Conservation (phyloP, 495 filamentous ascomycete genomes). For the Daldinia caldariorum region DNA sequence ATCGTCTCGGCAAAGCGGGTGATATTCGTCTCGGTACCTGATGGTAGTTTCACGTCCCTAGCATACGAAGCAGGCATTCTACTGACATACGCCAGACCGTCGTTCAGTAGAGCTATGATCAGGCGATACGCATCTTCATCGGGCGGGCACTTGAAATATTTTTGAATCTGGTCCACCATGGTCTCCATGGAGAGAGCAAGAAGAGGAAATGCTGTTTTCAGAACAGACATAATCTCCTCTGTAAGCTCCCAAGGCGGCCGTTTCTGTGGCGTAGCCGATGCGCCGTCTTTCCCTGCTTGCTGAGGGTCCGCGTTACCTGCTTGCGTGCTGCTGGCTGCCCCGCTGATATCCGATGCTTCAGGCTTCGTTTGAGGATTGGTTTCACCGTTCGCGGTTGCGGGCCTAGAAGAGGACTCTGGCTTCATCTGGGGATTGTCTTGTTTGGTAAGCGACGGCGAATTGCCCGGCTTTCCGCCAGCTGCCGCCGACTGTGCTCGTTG, state of each 20-base stretch:
- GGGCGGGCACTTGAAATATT: conserved; percentile 97
- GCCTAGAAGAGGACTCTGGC: conserved; percentile 59
- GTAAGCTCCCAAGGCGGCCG: conserved; percentile 93
- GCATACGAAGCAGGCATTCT: conserved; percentile 86
- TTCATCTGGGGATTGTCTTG: conserved; percentile 53
- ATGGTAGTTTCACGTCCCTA: conserved; percentile 88
- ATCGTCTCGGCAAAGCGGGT: conserved; percentile 96
- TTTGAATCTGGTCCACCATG: conserved; percentile 98
- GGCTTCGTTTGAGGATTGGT: conserved; percentile 51
- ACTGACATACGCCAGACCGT: conserved; percentile 87
- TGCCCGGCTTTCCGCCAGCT: conserved; percentile 50
- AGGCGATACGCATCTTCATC: conserved; percentile 98
- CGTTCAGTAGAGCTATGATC: conserved; percentile 96
- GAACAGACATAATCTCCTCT: conserved; percentile 90
- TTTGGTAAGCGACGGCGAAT: conserved; percentile 52
- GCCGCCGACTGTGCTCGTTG: conserved; percentile 55
- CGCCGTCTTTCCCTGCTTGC: conserved; percentile 43
- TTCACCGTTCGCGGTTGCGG: conserved; percentile 60
- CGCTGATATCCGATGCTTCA: conserved; percentile 58
- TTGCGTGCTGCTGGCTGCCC: conserved; percentile 48
- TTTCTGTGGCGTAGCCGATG: conserved; percentile 63
- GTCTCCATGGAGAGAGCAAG: conserved; percentile 98
- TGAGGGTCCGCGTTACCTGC: conserved; percentile 49
- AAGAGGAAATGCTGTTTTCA: conserved; percentile 96
- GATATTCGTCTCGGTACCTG: conserved; percentile 93